These are phyloP conservation scores for Colletotrichum sp. DNA, from an alignment of 2,329 filamentous ascomycete genomes.

Conservation along the genomic window DNA sequence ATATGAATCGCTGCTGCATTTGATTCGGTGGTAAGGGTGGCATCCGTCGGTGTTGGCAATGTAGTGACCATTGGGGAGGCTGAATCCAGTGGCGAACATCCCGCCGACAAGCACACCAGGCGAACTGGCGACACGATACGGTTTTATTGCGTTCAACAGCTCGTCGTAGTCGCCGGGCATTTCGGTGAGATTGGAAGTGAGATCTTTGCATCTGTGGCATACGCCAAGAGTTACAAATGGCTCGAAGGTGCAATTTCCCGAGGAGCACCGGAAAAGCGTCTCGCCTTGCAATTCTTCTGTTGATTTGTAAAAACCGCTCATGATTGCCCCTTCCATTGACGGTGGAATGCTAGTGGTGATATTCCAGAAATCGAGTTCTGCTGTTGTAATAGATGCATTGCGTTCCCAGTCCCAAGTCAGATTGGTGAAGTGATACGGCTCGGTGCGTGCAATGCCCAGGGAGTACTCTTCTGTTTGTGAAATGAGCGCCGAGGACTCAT, in stretches of 20 bases:
- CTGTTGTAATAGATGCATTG: too few species aligned
- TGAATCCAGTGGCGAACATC: too few species aligned
- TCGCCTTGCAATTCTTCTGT: slow-evolving; percentile 7
- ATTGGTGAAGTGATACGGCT: too few species aligned
- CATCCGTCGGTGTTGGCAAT: slow-evolving; percentile 4
- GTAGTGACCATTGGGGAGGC: not conserved
- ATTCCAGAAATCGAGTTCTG: not conserved
- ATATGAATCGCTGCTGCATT: not conserved
- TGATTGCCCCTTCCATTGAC: slow-evolving; percentile 8
- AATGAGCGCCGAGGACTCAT: not conserved
- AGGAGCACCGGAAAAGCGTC: slow-evolving; percentile 12
- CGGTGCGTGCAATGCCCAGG: not conserved
- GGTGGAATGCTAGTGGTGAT: not conserved
- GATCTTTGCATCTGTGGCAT: slow-evolving; percentile 22
- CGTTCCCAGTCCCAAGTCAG: too few species aligned
- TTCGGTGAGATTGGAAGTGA: slow-evolving; percentile 18
- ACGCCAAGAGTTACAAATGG: slow-evolving; percentile 22
- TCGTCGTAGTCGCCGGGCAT: not conserved
- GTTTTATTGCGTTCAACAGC: not conserved
- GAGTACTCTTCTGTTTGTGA: not conserved
- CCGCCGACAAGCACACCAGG: too few species aligned
- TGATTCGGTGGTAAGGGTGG: not conserved
- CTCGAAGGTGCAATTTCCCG: slow-evolving; percentile 23
- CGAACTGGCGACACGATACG: too few species aligned
- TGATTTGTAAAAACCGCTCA: not conserved